These are phyloP conservation scores for Coemansia sp. DNA, from an alignment of 192 early-diverging fungal species.

Conservation along the genomic window DNA sequence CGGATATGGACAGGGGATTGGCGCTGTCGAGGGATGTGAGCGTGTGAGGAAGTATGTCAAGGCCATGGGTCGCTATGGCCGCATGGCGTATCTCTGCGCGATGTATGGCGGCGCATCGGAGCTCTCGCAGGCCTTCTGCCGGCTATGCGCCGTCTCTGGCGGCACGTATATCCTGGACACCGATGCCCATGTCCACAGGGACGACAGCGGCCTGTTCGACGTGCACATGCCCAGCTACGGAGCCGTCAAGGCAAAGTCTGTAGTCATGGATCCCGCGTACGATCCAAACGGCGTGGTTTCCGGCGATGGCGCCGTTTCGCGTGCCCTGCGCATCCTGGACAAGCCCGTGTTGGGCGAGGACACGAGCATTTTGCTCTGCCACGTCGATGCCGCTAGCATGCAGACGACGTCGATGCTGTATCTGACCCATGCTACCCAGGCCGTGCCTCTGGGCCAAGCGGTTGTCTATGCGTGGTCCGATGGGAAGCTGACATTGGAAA, in stretches of 20 bases:
- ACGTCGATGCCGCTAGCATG: conserved; percentile 5
- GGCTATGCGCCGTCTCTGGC: conserved; percentile 85
- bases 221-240: conserved; percentile 38
- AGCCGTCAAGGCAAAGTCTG: conserved; percentile 37
- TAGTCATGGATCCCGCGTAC: conserved; percentile 59
- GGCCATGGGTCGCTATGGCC: conserved; percentile 84
- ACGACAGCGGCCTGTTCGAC: conserved; percentile 42
- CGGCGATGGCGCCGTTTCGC: conserved; percentile 29
- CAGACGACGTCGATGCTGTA: conserved; percentile 33
- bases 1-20: conserved; percentile 18
- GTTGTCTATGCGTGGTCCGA: conserved; percentile 26
- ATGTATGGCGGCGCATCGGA: conserved; percentile 90
- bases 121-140: conserved; percentile 86
- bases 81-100: conserved; percentile 73
- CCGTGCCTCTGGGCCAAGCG: conserved; percentile 25
- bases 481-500: conserved; percentile 6
- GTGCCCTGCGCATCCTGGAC: conserved; percentile 53
- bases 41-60: conserved; percentile 63
- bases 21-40: conserved; percentile 63
- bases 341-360: conserved; percentile 37
- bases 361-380: conserved; percentile 20
- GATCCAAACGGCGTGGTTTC: conserved; percentile 36
- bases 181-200: conserved; percentile 30
- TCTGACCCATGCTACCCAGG: conserved; percentile 27
- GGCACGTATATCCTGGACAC: conserved; percentile 80